phyloP scores from a whole-genome alignment of 768 basidiomycete species.

The Pulveroboletus sp. region DNA sequence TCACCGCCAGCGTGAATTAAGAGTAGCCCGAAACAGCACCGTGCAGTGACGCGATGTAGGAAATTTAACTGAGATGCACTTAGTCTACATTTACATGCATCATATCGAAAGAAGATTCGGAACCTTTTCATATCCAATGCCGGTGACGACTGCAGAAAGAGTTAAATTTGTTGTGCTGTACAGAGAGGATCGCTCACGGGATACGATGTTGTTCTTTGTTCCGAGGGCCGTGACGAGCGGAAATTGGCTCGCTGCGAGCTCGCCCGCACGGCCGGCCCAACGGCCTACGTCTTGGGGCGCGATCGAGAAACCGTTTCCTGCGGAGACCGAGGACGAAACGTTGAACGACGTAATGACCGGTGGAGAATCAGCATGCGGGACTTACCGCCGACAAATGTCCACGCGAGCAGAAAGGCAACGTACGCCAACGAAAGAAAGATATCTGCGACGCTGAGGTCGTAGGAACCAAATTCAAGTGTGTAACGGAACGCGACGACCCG shows the following conservation, averaged over 20 bases:
- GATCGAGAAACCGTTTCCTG: conserved; percentile 6
- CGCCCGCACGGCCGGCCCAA: conserved; percentile 31
- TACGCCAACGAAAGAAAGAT: conserved; percentile 47
- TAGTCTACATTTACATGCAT: background rate
- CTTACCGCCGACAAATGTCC: conserved; percentile 48
- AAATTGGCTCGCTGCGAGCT: conserved; percentile 36
- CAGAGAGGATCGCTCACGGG: conserved; percentile 22
- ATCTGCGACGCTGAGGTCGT: conserved; percentile 40
- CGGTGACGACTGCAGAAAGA: conserved; percentile 23
- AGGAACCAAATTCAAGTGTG: conserved; percentile 44
- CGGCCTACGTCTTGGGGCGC: conserved; percentile 6
- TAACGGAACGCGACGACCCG: conserved; percentile 49
- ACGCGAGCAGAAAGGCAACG: conserved; percentile 41
- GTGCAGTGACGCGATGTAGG: conserved; percentile 48
- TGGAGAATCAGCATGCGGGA: background rate
- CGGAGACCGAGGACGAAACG: background rate
- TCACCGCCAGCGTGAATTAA: conserved; percentile 44
- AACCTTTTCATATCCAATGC: conserved; percentile 29
- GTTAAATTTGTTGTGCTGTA: background rate
- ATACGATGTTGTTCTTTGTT: conserved; percentile 49
- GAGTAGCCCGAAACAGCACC: conserved; percentile 43
- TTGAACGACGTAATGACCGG: background rate
- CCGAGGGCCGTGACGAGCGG: conserved; percentile 45
- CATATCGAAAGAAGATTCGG: background rate
- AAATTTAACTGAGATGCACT: conserved; percentile 34